Conservation (phyloP, 1,284 basidiomycete species). For the Melampsora larici-populina region DNA sequence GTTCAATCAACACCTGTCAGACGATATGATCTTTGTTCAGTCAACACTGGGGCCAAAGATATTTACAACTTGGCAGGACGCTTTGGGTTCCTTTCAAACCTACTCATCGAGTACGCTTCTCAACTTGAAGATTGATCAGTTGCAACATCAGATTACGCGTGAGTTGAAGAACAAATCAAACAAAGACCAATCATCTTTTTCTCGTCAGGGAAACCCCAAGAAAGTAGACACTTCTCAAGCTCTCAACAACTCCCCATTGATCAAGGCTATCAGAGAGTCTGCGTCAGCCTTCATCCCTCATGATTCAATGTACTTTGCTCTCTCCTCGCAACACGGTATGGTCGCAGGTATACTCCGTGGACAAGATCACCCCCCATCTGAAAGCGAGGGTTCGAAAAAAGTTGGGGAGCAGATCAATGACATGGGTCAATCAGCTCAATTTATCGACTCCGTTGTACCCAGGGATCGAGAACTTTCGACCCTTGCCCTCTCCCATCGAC, state of each 20-base stretch:
- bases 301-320: slow-evolving; percentile 46
- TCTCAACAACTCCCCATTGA: slow-evolving; percentile 44
- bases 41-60: slow-evolving; percentile 39
- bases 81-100: slow-evolving; percentile 41
- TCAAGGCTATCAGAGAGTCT: slow-evolving; percentile 46
- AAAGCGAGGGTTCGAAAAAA: neutral
- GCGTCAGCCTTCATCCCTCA: slow-evolving; percentile 46
- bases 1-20: slow-evolving; percentile 34
- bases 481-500: neutral
- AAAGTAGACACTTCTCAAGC: neutral
- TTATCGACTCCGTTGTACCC: neutral
- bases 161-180: slow-evolving; percentile 9
- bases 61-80: slow-evolving; percentile 41
- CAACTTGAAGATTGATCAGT: slow-evolving; percentile 41
- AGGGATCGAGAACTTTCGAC: neutral
- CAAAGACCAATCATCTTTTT: slow-evolving; percentile 1
- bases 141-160: slow-evolving; percentile 17
- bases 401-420: slow-evolving; percentile 31
- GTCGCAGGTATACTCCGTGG: slow-evolving; percentile 2
- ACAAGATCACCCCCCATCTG: slow-evolving; percentile 1
- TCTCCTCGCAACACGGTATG: slow-evolving; percentile 45
- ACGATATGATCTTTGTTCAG: slow-evolving; percentile 42
- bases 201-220: neutral
- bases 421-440: neutral
- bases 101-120: slow-evolving; percentile 42